Conservation (phyloP, 2,329 filamentous ascomycete genomes). For the Orbilia brochopaga region DNA sequence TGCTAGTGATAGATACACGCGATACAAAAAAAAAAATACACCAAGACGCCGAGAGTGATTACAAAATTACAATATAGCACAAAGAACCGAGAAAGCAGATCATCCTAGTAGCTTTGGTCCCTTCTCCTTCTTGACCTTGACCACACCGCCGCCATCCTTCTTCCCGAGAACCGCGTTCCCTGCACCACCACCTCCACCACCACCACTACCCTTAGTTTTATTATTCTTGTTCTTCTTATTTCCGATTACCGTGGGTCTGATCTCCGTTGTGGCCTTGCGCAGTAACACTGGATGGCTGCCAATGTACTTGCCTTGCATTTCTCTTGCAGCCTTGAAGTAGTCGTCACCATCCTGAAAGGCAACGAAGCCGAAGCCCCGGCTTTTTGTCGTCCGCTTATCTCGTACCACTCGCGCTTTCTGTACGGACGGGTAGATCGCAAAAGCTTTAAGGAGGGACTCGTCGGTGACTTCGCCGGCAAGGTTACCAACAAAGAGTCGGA, state of each 20-base stretch:
- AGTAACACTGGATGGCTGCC: slow-evolving; percentile 92
- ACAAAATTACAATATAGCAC: not conserved
- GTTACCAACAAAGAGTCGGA: slow-evolving; percentile 95
- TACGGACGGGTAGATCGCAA: slow-evolving; percentile 82
- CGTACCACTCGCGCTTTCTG: slow-evolving; percentile 92
- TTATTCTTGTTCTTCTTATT: slow-evolving; percentile 64
- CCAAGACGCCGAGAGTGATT: slow-evolving; percentile 20
- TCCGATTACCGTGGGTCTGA: slow-evolving; percentile 75
- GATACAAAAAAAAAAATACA: no score
- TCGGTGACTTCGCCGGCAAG: slow-evolving; percentile 96
- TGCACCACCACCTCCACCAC: slow-evolving; percentile 5
- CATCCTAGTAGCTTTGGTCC: slow-evolving; percentile 44
- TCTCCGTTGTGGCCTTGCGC: slow-evolving; percentile 87
- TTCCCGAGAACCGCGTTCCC: slow-evolving; percentile 29
- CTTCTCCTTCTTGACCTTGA: slow-evolving; percentile 48
- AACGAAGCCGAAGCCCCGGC: slow-evolving; percentile 94
- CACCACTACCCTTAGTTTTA: slow-evolving; percentile 43
- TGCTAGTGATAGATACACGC: no score
- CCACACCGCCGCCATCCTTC: slow-evolving; percentile 32
- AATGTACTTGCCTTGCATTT: slow-evolving; percentile 99
- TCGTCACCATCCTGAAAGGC: slow-evolving; percentile 94
- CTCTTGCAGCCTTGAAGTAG: slow-evolving; percentile 92
- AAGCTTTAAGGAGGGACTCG: slow-evolving; percentile 92
- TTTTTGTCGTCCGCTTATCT: slow-evolving; percentile 95
- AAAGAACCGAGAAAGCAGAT: not conserved